phyloP scores from a whole-genome alignment of 169 alveolate species.

The Plasmodium sp. region DNA sequence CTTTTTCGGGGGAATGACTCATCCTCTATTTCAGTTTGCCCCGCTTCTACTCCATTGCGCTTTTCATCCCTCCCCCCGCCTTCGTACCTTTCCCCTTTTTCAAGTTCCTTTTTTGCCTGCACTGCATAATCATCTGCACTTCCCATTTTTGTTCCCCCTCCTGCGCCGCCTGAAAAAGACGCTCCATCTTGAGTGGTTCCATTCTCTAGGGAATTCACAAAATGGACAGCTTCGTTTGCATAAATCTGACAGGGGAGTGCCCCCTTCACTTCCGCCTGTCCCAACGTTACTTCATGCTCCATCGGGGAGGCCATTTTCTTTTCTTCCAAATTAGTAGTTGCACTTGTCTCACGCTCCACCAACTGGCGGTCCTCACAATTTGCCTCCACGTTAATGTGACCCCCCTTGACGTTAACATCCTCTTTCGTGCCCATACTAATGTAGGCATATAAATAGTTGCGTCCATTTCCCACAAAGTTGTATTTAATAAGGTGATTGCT shows the following conservation, averaged over 20 bases:
- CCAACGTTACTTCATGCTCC: background rate
- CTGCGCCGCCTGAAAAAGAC: background rate
- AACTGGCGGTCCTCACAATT: background rate
- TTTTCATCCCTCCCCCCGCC: background rate
- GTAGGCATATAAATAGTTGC: conserved; percentile 32
- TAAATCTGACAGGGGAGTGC: background rate
- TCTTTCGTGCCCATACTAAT: conserved; percentile 11
- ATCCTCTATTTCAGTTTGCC: background rate
- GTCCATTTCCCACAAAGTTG: conserved; percentile 53
- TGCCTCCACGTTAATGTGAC: background rate
- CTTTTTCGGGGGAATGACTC: background rate
- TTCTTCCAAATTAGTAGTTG: background rate
- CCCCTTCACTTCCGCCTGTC: background rate
- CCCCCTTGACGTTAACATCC: background rate
- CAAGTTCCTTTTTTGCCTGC: background rate
- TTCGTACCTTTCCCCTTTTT: background rate
- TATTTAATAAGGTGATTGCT: conserved; percentile 7
- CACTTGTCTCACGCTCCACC: background rate
- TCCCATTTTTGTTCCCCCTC: background rate
- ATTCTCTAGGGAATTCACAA: background rate
- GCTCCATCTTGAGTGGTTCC: background rate
- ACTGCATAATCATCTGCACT: background rate
- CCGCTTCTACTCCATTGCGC: background rate
- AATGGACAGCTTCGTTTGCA: background rate
- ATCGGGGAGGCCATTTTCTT: background rate